Conservation (phyloP, 2,329 filamentous ascomycete genomes). For the Diaporthe caulivora region DNA sequence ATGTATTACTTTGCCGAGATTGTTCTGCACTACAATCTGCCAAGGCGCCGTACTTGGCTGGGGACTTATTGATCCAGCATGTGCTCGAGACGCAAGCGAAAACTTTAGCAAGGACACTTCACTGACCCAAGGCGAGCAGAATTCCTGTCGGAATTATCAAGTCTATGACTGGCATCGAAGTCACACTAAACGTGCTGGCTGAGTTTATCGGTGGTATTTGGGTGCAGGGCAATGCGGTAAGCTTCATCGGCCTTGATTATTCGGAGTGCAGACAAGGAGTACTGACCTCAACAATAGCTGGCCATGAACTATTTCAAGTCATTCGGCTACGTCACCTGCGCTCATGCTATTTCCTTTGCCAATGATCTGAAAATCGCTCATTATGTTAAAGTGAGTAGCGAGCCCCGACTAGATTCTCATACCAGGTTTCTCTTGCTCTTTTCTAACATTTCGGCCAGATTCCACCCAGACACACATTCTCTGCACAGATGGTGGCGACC, state of each 20-base stretch:
- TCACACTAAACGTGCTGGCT: constrained; percentile 54
- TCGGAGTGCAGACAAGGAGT: too few relatives aligned
- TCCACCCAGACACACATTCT: constrained; percentile 70
- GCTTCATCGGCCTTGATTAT: neutral
- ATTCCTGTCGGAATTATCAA: constrained; percentile 59
- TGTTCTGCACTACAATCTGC: too few relatives aligned
- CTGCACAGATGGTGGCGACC: constrained; percentile 70
- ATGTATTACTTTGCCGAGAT: neutral
- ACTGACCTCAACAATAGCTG: constrained; percentile 40
- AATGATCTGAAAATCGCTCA: constrained; percentile 49
- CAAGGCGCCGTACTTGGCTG: too few relatives aligned
- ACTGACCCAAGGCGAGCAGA: neutral
- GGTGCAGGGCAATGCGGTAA: constrained; percentile 54
- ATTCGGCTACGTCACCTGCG: constrained; percentile 50
- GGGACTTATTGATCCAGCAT: neutral
- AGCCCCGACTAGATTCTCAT: too few relatives aligned
- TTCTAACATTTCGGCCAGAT: constrained; percentile 49
- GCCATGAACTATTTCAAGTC: constrained; percentile 62
- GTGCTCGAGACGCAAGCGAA: too few relatives aligned
- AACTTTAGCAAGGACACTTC: too few relatives aligned
- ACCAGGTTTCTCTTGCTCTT: neutral
- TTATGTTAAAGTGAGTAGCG: constrained; percentile 60
- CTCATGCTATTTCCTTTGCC: constrained; percentile 64
- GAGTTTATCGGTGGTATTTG: constrained; percentile 61
- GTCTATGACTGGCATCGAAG: constrained; percentile 56